phyloP scores from a whole-genome alignment of 768 basidiomycete genomes.

The Leucogyrophana mollusca region DNA sequence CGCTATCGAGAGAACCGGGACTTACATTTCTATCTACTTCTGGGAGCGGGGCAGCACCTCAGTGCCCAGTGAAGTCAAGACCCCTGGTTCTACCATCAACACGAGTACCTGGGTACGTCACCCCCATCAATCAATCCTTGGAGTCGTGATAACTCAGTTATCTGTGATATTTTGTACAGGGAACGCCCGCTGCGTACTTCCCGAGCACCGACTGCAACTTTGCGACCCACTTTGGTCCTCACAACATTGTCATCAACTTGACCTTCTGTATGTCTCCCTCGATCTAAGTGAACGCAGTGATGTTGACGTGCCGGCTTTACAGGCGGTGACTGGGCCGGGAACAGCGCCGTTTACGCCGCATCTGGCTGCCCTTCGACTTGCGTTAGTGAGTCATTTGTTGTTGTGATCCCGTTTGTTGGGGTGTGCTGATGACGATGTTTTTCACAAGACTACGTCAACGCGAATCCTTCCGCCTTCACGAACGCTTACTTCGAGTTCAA shows the following conservation, averaged over 20 bases:
- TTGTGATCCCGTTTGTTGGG: too few relatives aligned
- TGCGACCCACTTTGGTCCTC: conserved; percentile 42
- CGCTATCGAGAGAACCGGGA: conserved; percentile 28
- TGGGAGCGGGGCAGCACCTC: conserved; percentile 36
- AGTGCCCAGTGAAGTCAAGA: conserved; percentile 34
- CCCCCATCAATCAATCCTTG: neutral
- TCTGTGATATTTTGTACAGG: conserved; percentile 27
- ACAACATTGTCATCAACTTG: conserved; percentile 46
- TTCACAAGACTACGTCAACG: conserved; percentile 30
- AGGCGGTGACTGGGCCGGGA: conserved; percentile 31
- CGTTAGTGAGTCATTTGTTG: conserved; percentile 16
- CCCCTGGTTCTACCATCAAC: conserved; percentile 17
- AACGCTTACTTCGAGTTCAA: conserved; percentile 43
- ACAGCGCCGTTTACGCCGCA: conserved; percentile 12
- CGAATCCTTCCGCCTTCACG: conserved; percentile 37
- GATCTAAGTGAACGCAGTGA: neutral
- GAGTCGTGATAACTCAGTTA: neutral
- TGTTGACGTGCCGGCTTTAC: neutral
- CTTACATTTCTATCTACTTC: conserved; percentile 36
- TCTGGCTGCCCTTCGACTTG: conserved; percentile 27
- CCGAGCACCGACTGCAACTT: conserved; percentile 59
- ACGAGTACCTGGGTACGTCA: conserved; percentile 22
- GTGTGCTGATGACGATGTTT: neutral
- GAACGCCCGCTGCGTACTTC: conserved; percentile 56
- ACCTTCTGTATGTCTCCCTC: neutral